Base-by-base conservation (phyloP, 768 basidiomycete genomes). In the Dentipellis sp. region DNA sequence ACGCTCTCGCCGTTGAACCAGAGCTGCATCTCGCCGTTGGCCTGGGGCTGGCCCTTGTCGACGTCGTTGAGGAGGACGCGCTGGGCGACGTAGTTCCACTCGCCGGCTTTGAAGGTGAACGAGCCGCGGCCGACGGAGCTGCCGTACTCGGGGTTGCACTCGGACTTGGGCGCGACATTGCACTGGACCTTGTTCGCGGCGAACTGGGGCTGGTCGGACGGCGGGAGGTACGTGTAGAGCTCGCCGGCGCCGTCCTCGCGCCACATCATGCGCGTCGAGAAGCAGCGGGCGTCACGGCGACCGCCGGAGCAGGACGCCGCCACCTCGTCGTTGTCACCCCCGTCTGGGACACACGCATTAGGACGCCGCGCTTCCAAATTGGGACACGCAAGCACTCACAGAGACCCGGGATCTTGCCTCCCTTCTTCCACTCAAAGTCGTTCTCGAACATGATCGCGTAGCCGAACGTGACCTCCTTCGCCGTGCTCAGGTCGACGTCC, bases 21-120 rank as follows among this genome's bases (percentile, higher is more conserved):
- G 21, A 91, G 69, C 66, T 88, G 73, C 47, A 88, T 66, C 69
- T 87, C 82, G 60, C 90, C 90, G 64, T 94, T 86, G 12, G 78
- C 74, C 66, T 78, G 61, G 29, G 29, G 29, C 29, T 29, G 3
- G 29, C 29, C 29, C 3, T 29, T 29, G 12, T 84, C 85, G 39
- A 75, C 76, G 57, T 85, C 82, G 68, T 94, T 94, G 63, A 92
- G 78, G 67, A 76, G 76, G 52, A 91, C 78, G 59, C 88, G 80
- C 70, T 89, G 77, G 14, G 48, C 4, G 58, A 90, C 75, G 22
- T 78, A 80, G 17, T 76, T 83, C 85, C 88, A 88, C 58, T 66
- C 63, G 35, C 86, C 86, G 5, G 79, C 70, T 39, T 74, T 65
- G 68, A 86, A 88, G 6, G 59, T 64, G 78, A 82, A 88, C 0